phyloP scores from a whole-genome alignment of 306 rosid species.

The Fragaria iinumae region DNA sequence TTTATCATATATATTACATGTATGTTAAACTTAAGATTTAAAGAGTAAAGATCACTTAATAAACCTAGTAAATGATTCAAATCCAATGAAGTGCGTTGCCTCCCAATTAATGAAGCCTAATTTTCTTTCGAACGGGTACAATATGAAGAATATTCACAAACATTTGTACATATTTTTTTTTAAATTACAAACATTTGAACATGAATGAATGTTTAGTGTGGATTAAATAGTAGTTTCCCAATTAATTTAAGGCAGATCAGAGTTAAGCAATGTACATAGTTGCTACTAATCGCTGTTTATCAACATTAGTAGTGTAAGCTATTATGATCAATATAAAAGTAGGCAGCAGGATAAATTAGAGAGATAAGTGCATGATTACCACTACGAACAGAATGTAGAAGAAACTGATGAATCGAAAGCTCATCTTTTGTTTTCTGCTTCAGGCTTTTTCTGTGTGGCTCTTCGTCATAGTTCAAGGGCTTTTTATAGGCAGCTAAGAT shows the following conservation, averaged over 20 bases:
- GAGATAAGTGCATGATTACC: not conserved
- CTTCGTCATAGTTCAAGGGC: not conserved
- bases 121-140: no score
- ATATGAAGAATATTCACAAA: no score
- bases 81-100: no score
- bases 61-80: no score
- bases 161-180: no score
- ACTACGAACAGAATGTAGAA: not conserved
- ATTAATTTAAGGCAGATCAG: not conserved
- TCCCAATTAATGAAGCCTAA: no score
- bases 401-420: not conserved
- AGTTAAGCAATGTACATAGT: not conserved
- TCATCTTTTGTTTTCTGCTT: not conserved
- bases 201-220: no score
- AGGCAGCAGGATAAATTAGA: not conserved
- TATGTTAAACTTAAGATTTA: no score
- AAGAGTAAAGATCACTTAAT: no score
- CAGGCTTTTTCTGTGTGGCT: not conserved
- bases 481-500: not conserved
- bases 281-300: not conserved
- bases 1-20: no score
- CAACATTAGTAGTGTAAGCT: no score
- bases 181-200: no score
- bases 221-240: not conserved
- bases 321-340: not conserved